Evolutionary conservation across 2,329 filamentous ascomycete genomes (phyloP).

Genomic region (Aspergillus transmontanensis): DNA sequence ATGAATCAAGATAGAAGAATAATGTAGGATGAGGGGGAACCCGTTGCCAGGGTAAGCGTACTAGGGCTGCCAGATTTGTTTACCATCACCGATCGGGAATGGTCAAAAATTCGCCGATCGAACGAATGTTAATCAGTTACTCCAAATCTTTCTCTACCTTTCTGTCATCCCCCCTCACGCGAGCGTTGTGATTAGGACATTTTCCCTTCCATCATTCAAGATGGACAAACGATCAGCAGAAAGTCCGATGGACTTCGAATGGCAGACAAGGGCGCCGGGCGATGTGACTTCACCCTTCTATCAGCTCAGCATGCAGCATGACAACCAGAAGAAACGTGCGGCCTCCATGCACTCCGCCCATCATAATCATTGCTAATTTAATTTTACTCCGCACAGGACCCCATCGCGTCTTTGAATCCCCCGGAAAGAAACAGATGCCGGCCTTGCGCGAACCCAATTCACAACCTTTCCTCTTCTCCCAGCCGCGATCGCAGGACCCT

Average conservation of each 20-base stretch:
- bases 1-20: too few relatives aligned
- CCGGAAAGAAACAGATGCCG: slow-evolving; percentile 52
- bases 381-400: slow-evolving; percentile 30
- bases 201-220: slow-evolving; percentile 21
- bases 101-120: slow-evolving; percentile 9
- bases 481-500: slow-evolving; percentile 32
- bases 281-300: slow-evolving; percentile 51
- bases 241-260: slow-evolving; percentile 56
- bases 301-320: slow-evolving; percentile 48
- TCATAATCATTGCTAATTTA: not conserved
- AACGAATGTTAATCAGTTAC: not conserved
- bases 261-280: slow-evolving; percentile 48
- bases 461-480: slow-evolving; percentile 54
- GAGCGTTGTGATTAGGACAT: slow-evolving; percentile 16
- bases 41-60: not conserved
- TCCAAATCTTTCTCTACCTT: not conserved
- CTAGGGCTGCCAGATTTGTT: slow-evolving; percentile 7
- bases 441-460: slow-evolving; percentile 53
- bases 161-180: not conserved
- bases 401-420: slow-evolving; percentile 46
- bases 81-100: slow-evolving; percentile 12
- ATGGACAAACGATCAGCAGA: slow-evolving; percentile 47
- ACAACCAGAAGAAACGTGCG: slow-evolving; percentile 49
- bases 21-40: not conserved
- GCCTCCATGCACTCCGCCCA: not conserved